Evolutionary conservation across 169 alveolate species (phyloP), one percentile per base, ranked within the genome.

Genomic region (Plasmodium gaboni): DNA sequence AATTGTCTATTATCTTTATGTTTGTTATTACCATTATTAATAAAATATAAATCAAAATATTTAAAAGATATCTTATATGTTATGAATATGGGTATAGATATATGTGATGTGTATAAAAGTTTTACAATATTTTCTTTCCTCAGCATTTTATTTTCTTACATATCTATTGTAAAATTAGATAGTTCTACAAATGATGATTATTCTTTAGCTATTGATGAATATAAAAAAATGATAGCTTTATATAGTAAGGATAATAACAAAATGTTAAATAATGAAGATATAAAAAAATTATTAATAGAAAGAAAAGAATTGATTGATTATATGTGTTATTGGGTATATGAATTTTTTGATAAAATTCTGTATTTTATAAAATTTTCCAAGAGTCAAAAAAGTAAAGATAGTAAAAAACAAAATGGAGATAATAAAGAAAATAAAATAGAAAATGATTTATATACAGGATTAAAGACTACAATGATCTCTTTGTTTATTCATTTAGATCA

Each of bases 61-160:
- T 55, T 80, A 71, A 80, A 67, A 28, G 90, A 80, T 13, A 46
- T 80, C 26, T 63, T 80, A 59, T 48, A 60, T 63, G 83, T 80
- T 55, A 80, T 80, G 83, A 68, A 46, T 15, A 57, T 80, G 71
- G 90, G 90, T 51, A 80, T 80, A 17, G 90, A 80, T 48, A 80
- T 80, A 57, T 68, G 90, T 26, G 90, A 80, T 61, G 61, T 80
- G 32, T 80, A 80, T 68, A 80, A 80, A 80, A 80, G 90, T 22
- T 80, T 80, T 61, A 80, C 90, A 2, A 80, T 80, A 17, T 80
- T 80, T 28, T 80, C 90, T 17, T 80, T 80, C 24, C 55, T 80
- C 1, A 80, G 90, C 46, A 80, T 80, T 15, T 63, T 80, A 55
- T 80, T 80, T 68, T 80, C 90, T 4, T 80, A 80, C 59, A 80